Percentiles rank a stretch among this genome's conserved stretches.
Evolutionary conservation across 768 basidiomycete species (phyloP).

Genomic region (Pulveroboletus frians): DNA sequence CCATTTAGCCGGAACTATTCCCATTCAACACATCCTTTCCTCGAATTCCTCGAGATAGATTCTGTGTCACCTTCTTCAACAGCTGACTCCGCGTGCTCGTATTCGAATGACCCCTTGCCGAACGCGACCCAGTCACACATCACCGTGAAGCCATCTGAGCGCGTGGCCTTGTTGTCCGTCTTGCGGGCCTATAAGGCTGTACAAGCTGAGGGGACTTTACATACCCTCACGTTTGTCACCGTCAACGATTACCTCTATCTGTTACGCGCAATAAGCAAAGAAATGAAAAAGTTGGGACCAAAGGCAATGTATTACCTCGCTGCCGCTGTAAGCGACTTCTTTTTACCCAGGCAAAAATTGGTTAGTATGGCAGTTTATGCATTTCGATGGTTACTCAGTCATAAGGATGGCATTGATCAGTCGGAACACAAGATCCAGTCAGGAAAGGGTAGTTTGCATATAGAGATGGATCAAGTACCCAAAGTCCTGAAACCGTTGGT

Average conservation of each 20-base stretch:
- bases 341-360: conserved; percentile 86
- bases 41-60: conserved; percentile 84
- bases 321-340: conserved; percentile 97
- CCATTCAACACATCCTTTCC: conserved; percentile 95
- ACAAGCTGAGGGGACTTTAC: conserved; percentile 65
- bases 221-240: conserved; percentile 86
- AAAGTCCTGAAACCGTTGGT: conserved; percentile 93
- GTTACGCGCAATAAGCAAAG: conserved; percentile 74
- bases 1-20: conserved; percentile 98
- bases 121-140: conserved; percentile 42
- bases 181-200: conserved; percentile 78
- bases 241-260: conserved; percentile 97
- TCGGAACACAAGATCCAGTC: conserved; percentile 99
- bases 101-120: conserved; percentile 28
- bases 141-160: conserved; percentile 61
- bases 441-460: conserved; percentile 84
- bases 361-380: conserved; percentile 40
- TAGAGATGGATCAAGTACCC: conserved; percentile 99
- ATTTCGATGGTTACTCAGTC: neutral
- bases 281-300: conserved; percentile 64
- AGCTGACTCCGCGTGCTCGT: conserved; percentile 16
- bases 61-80: conserved; percentile 12
- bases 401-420: conserved; percentile 35
- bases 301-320: conserved; percentile 93
- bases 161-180: conserved; percentile 62